Evolutionary conservation across 2,329 filamentous ascomycete genomes (phyloP).

Genomic region (Aureobasidium namibiae): DNA sequence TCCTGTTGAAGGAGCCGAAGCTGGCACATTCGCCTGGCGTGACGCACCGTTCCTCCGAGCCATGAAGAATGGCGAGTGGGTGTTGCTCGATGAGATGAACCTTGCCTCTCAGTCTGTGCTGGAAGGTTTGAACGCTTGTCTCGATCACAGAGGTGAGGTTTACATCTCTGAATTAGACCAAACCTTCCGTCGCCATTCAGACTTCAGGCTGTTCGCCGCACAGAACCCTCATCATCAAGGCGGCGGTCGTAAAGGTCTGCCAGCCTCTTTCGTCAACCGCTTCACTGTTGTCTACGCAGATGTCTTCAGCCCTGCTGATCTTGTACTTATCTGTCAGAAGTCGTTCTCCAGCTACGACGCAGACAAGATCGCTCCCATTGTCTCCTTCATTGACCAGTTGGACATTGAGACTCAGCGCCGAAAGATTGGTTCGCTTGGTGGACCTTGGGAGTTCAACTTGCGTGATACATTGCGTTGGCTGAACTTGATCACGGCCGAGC

Average conservation of each 20-base stretch:
- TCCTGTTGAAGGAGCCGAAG: conserved; percentile 82
- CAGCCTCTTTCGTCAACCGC: conserved; percentile 92
- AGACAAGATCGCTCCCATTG: conserved; percentile 57
- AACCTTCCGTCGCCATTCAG: conserved; percentile 78
- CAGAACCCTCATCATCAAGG: conserved; percentile 98
- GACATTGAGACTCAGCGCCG: conserved; percentile 57
- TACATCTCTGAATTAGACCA: conserved; percentile 94
- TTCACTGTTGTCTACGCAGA: conserved; percentile 98
- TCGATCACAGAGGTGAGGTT: conserved; percentile 92
- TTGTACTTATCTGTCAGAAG: conserved; percentile 71
- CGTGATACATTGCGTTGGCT: conserved; percentile 87
- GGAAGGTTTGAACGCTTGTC: conserved; percentile 90
- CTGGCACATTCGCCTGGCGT: conserved; percentile 88
- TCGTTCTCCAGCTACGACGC: conserved; percentile 59
- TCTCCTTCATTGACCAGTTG: conserved; percentile 72
- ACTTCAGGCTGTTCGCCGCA: conserved; percentile 92
- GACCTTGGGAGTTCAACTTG: conserved; percentile 94
- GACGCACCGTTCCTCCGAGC: conserved; percentile 92
- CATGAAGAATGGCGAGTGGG: conserved; percentile 96
- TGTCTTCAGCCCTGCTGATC: conserved; percentile 71
- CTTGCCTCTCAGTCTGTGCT: conserved; percentile 92
- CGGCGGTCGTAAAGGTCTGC: conserved; percentile 87
- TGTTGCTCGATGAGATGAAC: conserved; percentile 97
- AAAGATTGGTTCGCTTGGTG: conserved; percentile 49
- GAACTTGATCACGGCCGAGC: conserved; percentile 55